These are phyloP conservation scores for Mycena maculata DNA, from an alignment of 768 basidiomycete genomes.

Conservation along the genomic window DNA sequence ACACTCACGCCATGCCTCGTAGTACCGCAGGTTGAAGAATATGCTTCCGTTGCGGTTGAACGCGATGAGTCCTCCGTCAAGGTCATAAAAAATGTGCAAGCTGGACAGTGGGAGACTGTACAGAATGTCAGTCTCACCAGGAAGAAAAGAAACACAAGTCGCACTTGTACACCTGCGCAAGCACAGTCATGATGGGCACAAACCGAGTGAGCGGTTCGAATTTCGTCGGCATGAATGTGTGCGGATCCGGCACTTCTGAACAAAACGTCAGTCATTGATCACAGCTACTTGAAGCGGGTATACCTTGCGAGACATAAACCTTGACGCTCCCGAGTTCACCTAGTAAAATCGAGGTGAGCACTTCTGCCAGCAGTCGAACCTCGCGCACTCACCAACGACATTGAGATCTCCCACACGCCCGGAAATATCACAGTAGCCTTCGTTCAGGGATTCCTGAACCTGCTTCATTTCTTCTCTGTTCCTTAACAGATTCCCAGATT, in stretches of 20 bases:
- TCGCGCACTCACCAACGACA: constrained; percentile 61
- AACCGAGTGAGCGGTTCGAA: constrained; percentile 76
- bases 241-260: constrained; percentile 67
- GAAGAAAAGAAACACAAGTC: neutral
- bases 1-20: constrained; percentile 85
- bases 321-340: constrained; percentile 72
- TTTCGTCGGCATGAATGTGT: constrained; percentile 63
- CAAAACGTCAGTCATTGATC: constrained; percentile 5
- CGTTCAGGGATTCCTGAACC: constrained; percentile 80
- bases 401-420: constrained; percentile 71
- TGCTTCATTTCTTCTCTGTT: constrained; percentile 77
- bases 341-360: constrained; percentile 38
- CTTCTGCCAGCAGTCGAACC: neutral
- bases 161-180: constrained; percentile 73
- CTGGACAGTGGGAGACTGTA: constrained; percentile 69
- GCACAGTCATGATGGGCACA: constrained; percentile 71
- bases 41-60: constrained; percentile 93
- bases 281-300: constrained; percentile 7
- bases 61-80: constrained; percentile 84
- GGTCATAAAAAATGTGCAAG: constrained; percentile 90
- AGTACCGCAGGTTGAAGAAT: constrained; percentile 90
- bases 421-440: constrained; percentile 86
- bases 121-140: neutral
- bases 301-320: constrained; percentile 74
- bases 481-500: constrained; percentile 68